Percentiles rank a stretch among this genome's conserved stretches.
Evolutionary conservation across 805 yeast genomes (phyloP).

Genomic region (Wickerhamomyces bovis): DNA sequence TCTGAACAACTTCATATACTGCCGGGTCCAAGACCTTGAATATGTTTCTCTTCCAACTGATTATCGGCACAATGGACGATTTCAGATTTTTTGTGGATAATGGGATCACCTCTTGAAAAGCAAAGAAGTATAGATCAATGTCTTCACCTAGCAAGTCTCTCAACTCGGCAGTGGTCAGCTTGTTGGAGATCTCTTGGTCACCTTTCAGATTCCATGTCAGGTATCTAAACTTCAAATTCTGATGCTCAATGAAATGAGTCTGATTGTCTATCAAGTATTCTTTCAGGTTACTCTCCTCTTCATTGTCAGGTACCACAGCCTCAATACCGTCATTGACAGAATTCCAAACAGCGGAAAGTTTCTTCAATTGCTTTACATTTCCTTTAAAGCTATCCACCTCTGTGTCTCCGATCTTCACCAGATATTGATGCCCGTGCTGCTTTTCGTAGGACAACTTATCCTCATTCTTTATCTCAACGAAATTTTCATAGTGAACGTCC

Average conservation of each 20-base stretch:
- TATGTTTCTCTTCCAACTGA: conserved; percentile 28
- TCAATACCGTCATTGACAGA: conserved; percentile 1
- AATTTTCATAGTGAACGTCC: conserved; percentile 9
- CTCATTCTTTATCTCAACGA: conserved; percentile 5
- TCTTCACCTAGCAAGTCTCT: conserved; percentile 8
- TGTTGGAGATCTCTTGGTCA: conserved; percentile 12
- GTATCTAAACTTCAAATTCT: conserved; percentile 21
- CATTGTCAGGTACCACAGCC: conserved; percentile 1
- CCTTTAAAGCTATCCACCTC: not conserved
- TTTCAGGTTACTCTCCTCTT: not conserved
- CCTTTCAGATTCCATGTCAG: conserved; percentile 37
- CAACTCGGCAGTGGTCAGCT: conserved; percentile 14
- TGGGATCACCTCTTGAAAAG: conserved; percentile 47
- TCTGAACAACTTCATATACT: conserved; percentile 32
- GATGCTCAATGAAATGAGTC: conserved; percentile 14
- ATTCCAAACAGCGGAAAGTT: not conserved
- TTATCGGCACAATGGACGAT: conserved; percentile 28
- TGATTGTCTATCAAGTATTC: conserved; percentile 13
- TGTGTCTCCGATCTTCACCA: conserved; percentile 5
- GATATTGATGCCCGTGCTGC: not conserved
- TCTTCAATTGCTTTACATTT: not conserved
- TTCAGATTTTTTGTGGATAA: conserved; percentile 34
- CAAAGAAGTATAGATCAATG: conserved; percentile 34
- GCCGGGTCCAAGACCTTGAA: conserved; percentile 13
- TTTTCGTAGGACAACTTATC: conserved; percentile 1